These are phyloP conservation scores for Globisporangium heterothallicum DNA, from an alignment of 352 stramenopile genomes.

Conservation along the genomic window DNA sequence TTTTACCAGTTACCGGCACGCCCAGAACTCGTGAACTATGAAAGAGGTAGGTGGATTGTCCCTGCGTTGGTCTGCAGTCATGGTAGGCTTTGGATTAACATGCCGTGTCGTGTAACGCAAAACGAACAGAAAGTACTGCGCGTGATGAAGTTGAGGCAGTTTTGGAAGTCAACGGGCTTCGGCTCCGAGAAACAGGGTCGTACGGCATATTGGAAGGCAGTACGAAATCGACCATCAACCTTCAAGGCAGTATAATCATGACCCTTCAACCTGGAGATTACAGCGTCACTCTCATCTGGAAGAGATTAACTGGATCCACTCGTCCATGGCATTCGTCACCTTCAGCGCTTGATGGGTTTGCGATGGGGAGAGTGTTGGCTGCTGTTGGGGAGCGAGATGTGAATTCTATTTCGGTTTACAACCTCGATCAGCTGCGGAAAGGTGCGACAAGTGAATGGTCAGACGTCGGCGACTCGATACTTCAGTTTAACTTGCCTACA, in stretches of 20 bases:
- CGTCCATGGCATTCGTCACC: slow-evolving; percentile 63
- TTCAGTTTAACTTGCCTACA: slow-evolving; percentile 62
- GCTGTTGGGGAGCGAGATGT: slow-evolving; percentile 43
- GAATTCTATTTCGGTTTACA: slow-evolving; percentile 52
- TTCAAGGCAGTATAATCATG: slow-evolving; percentile 61
- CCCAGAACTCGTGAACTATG: slow-evolving; percentile 43
- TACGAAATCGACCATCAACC: slow-evolving; percentile 47
- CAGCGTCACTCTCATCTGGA: slow-evolving; percentile 56
- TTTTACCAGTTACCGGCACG: slow-evolving; percentile 75
- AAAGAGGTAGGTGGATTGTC: slow-evolving; percentile 30
- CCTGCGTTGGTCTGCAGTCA: too few species aligned
- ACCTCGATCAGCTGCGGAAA: slow-evolving; percentile 34
- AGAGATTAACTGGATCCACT: slow-evolving; percentile 32
- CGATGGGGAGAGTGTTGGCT: slow-evolving; percentile 54
- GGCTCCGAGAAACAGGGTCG: slow-evolving; percentile 64
- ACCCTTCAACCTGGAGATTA: slow-evolving; percentile 63
- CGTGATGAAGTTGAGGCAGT: slow-evolving; percentile 60
- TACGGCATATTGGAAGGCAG: slow-evolving; percentile 48
- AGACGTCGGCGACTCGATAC: slow-evolving; percentile 67
- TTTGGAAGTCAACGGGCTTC: slow-evolving; percentile 56
- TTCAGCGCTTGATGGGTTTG: slow-evolving; percentile 58
- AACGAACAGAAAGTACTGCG: slow-evolving; percentile 33
- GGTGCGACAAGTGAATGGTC: slow-evolving; percentile 45
- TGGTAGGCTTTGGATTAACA: too few species aligned
- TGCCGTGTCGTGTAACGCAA: too few species aligned